Conservation (phyloP, 2,329 filamentous ascomycete genomes). For the Clarireedia sp. region DNA sequence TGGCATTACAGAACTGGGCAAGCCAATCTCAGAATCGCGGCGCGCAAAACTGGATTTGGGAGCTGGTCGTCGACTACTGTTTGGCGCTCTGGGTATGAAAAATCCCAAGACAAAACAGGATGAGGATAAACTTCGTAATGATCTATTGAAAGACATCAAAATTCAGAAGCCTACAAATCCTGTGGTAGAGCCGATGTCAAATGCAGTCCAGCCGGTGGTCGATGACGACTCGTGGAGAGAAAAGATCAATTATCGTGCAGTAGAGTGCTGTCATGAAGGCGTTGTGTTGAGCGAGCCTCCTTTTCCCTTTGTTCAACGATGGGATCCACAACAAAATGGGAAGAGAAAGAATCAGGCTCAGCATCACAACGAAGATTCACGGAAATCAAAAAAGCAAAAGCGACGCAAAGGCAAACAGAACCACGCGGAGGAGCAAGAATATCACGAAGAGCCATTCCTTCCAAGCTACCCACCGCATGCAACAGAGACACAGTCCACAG, state of each 20-base stretch:
- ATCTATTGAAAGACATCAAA: constrained; percentile 48
- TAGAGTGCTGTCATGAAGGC: constrained; percentile 72
- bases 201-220: constrained; percentile 32
- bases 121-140: constrained; percentile 52
- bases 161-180: constrained; percentile 31
- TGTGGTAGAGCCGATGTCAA: constrained; percentile 10
- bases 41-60: constrained; percentile 42
- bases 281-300: constrained; percentile 67
- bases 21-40: constrained; percentile 7
- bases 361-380: constrained; percentile 33
- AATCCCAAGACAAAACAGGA: constrained; percentile 62
- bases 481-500: constrained; percentile 16
- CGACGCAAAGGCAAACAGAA: constrained; percentile 35
- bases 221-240: constrained; percentile 62
- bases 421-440: constrained; percentile 35
- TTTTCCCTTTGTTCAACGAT: constrained; percentile 83
- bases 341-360: constrained; percentile 43
- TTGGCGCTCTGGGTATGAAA: constrained; percentile 63
- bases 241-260: constrained; percentile 67
- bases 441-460: constrained; percentile 29
- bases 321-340: constrained; percentile 65
- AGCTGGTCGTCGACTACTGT: constrained; percentile 60
- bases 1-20: not conserved
- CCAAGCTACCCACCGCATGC: constrained; percentile 29
- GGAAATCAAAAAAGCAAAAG: constrained; percentile 43